Percentiles rank a stretch among this genome's conserved stretches.
Evolutionary conservation across 441 rosid species (phyloP).

Genomic region (Rhodomyrtus psidioides): DNA sequence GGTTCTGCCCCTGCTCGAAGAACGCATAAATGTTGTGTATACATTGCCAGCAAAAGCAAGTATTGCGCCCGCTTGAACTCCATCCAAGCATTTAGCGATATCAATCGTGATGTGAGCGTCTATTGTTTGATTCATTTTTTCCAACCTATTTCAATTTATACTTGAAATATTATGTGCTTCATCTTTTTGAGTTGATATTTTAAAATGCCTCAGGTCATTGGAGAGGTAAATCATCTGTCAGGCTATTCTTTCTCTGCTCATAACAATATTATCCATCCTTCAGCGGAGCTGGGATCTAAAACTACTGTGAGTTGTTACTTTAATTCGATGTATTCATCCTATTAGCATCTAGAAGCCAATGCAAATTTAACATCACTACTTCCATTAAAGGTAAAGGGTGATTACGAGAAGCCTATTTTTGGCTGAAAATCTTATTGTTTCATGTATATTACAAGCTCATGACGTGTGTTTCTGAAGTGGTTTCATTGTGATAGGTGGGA

Average conservation of each 20-base stretch:
- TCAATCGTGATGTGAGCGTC: constrained; percentile 81
- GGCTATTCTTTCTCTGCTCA: constrained; percentile 77
- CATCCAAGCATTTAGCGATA: constrained; percentile 85
- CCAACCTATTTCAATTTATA: background rate
- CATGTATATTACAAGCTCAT: background rate
- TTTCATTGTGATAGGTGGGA: constrained; percentile 50
- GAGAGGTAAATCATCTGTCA: constrained; percentile 79
- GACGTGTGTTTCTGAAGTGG: background rate
- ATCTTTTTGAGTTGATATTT: background rate
- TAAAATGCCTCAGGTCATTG: constrained; percentile 47
- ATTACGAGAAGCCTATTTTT: background rate
- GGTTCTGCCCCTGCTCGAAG: constrained; percentile 34
- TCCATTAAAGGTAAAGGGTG: background rate
- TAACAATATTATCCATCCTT: constrained; percentile 72
- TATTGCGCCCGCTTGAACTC: constrained; percentile 75
- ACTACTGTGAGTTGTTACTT: constrained; percentile 49
- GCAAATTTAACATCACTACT: background rate
- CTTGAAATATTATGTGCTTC: background rate
- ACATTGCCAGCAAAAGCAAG: constrained; percentile 66
- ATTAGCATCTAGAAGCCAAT: background rate
- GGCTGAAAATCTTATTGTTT: background rate
- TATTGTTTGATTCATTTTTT: background rate
- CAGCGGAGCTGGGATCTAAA: constrained; percentile 81
- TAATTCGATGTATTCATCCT: background rate
- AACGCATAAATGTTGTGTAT: constrained; percentile 85